Evolutionary conservation across 2,329 filamentous ascomycete genomes (phyloP).

Genomic region (Scedosporium minutisporum): DNA sequence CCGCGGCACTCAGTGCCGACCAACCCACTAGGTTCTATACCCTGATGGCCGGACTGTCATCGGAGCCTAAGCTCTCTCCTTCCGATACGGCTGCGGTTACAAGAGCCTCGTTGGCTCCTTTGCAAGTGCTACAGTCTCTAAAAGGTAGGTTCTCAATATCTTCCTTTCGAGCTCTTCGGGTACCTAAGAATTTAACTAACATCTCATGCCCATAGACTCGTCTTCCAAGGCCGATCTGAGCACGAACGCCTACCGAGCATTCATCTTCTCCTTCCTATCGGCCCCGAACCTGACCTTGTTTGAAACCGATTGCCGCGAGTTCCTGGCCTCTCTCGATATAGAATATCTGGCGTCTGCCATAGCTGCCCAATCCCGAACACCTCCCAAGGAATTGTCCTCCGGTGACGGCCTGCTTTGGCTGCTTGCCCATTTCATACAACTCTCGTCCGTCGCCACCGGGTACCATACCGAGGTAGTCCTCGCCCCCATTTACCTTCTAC

Average conservation of each 20-base stretch:
- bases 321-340: slow-evolving; percentile 28
- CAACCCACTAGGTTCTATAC: not conserved
- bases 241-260: slow-evolving; percentile 21
- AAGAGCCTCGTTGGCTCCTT: not conserved
- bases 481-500: slow-evolving; percentile 41
- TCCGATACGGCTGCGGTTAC: not conserved
- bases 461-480: slow-evolving; percentile 26
- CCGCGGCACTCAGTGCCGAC: not conserved
- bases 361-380: slow-evolving; percentile 21
- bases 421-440: slow-evolving; percentile 53
- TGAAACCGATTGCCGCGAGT: slow-evolving; percentile 25
- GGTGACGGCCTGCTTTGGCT: slow-evolving; percentile 49
- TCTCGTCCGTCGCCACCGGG: slow-evolving; percentile 12
- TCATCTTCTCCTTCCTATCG: slow-evolving; percentile 29
- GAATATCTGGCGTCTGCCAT: slow-evolving; percentile 32
- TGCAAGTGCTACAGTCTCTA: not conserved
- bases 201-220: not conserved
- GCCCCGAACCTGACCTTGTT: slow-evolving; percentile 27
- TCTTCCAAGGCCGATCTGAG: not conserved
- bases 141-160: not conserved
- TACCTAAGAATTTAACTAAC: not conserved
- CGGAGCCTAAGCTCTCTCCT: not conserved
- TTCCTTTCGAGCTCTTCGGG: not conserved
- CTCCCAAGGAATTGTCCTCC: slow-evolving; percentile 15
- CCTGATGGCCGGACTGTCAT: not conserved